Evolutionary conservation across 345 rosid species (phyloP).

Genomic region (Gossypium thurberi): DNA sequence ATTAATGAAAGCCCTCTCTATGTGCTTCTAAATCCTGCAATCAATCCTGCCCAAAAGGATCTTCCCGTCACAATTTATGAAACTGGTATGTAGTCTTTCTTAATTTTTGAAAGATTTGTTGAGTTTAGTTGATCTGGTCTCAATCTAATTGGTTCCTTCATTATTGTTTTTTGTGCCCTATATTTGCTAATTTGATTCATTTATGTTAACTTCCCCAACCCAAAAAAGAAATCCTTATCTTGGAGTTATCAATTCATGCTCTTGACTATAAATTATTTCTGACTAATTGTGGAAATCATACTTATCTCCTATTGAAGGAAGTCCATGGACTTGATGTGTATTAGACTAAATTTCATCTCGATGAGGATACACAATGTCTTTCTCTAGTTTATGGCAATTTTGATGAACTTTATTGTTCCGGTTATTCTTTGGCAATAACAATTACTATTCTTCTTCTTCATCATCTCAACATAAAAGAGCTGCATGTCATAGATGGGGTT

Average conservation of each 20-base stretch:
- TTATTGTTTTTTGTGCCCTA: not conserved
- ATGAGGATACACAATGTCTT: not conserved
- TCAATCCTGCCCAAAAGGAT: conserved; percentile 87
- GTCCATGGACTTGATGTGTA: not conserved
- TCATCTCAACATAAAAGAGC: conserved; percentile 42
- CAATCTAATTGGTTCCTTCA: not conserved
- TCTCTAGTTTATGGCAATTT: not conserved
- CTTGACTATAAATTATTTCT: not conserved
- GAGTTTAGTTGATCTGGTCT: not conserved
- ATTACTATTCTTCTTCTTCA: conserved; percentile 4
- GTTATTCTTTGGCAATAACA: conserved; percentile 13
- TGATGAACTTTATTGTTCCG: not conserved
- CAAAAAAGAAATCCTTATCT: not conserved
- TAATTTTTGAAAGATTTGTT: not conserved
- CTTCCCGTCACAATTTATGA: conserved; percentile 85
- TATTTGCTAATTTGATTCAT: not conserved
- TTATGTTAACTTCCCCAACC: not conserved
- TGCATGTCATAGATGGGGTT: conserved; percentile 93
- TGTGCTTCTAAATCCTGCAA: conserved; percentile 79
- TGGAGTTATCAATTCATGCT: not conserved
- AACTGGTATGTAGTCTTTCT: conserved; percentile 48
- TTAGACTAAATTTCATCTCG: not conserved
- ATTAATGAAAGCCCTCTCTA: conserved; percentile 93
- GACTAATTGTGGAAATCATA: not conserved
- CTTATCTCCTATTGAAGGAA: not conserved